Percentiles rank a stretch among this genome's conserved stretches.
These are phyloP conservation scores for Candida parachauliodes DNA, from an alignment of 805 yeast species.

Conservation along the genomic window DNA sequence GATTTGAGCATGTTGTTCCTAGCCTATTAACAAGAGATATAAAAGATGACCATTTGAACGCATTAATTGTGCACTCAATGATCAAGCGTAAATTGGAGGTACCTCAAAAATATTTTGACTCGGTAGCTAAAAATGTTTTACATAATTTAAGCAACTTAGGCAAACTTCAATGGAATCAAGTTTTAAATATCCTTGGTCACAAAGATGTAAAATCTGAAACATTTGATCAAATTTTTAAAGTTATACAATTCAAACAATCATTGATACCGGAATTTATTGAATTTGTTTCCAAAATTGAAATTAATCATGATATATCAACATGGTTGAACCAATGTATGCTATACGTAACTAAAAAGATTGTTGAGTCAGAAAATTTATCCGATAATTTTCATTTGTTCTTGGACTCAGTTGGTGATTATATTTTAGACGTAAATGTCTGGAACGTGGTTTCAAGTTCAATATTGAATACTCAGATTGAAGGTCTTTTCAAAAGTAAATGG, in stretches of 20 bases:
- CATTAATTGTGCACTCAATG: constrained; percentile 18
- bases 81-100: constrained; percentile 7
- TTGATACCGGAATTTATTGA: constrained; percentile 23
- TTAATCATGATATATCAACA: constrained; percentile 19
- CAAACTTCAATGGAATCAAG: constrained; percentile 12
- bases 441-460: constrained; percentile 39
- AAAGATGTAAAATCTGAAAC: constrained; percentile 8
- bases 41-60: constrained; percentile 15
- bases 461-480: constrained; percentile 65
- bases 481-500: constrained; percentile 50
- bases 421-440: constrained; percentile 14
- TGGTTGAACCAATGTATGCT: constrained; percentile 62
- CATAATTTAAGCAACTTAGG: constrained; percentile 7
- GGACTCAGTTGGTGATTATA: constrained; percentile 14
- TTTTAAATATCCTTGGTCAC: constrained; percentile 9
- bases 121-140: constrained; percentile 6
- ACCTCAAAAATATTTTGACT: constrained; percentile 8
- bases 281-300: constrained; percentile 20
- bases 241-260: constrained; percentile 25
- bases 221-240: constrained; percentile 18
- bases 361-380: constrained; percentile 41
- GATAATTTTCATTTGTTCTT: constrained; percentile 30
- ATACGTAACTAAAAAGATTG: constrained; percentile 60
- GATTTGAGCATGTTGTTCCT: not conserved
- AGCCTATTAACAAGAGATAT: constrained; percentile 9